Evolutionary conservation across 2,329 filamentous ascomycete species (phyloP).

Genomic region (Neofusicoccum sp.): DNA sequence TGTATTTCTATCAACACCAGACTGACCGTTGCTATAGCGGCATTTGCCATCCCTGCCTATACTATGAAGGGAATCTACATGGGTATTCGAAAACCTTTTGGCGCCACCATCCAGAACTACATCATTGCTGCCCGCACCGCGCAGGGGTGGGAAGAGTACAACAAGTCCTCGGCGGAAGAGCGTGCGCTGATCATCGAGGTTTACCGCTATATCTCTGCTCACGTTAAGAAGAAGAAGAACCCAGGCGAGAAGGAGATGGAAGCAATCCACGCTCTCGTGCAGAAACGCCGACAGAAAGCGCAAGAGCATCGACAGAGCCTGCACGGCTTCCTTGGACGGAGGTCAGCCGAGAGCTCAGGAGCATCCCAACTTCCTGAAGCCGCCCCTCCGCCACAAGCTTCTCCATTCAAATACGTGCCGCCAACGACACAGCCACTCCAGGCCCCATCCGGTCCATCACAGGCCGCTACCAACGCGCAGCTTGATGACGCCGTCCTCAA

Average conservation of each 20-base stretch:
- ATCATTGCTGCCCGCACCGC: slow-evolving; percentile 75
- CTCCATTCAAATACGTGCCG: not conserved
- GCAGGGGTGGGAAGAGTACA: slow-evolving; percentile 72
- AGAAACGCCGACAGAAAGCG: slow-evolving; percentile 27
- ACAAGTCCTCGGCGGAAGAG: slow-evolving; percentile 59
- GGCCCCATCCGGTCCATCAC: not conserved
- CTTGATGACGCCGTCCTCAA: slow-evolving; percentile 24
- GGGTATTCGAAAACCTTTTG: slow-evolving; percentile 71
- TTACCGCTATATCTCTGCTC: slow-evolving; percentile 64
- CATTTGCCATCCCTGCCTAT: slow-evolving; percentile 70
- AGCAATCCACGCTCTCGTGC: slow-evolving; percentile 47
- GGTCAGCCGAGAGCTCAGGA: not conserved
- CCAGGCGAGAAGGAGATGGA: slow-evolving; percentile 53
- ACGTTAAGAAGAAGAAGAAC: slow-evolving; percentile 61
- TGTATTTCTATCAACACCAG: too few relatives aligned
- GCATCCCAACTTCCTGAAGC: not conserved
- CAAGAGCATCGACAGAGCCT: slow-evolving; percentile 28
- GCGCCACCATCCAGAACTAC: slow-evolving; percentile 74
- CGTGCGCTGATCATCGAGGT: slow-evolving; percentile 63
- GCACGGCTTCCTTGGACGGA: not conserved
- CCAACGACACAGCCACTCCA: not conserved
- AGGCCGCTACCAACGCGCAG: not conserved
- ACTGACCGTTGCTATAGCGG: not conserved
- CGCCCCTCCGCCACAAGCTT: not conserved
- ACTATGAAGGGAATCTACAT: slow-evolving; percentile 81